Base-by-base conservation (phyloP, 2,329 filamentous ascomycete genomes). In the Penicillium freii region DNA sequence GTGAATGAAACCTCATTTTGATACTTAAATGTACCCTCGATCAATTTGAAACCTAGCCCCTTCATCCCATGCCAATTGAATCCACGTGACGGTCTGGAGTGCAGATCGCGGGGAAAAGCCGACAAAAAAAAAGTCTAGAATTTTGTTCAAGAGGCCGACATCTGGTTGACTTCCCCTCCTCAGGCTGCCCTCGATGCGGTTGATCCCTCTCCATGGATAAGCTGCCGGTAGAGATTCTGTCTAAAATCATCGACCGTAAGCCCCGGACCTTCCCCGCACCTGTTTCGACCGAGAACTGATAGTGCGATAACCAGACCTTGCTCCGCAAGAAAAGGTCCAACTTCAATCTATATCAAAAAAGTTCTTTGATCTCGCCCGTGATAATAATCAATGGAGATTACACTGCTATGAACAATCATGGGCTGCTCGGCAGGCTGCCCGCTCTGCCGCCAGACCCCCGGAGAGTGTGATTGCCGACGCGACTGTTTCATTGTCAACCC, bases 361-460 rank as follows among this genome's bases (percentile, higher is more conserved):
- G 44, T 84, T 93, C 57, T 81, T 87, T 29, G 74, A 78, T 31
- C 78, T 94, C 42, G 87, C 85, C 39, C 86, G 91, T 56, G 91
- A 96, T 70, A 84, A 89, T 66, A 82, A 80, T 39, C 78, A 93
- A 36, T 97, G 92, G 92, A 88, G 88, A 60, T 76, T 81, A 3
- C 81, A 87, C 69, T 92, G 89, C 71, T 91, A 94, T 71, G 81
- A 87, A 36, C 79, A 86, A 57, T 93, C 90, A 17, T 87, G 87
- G 71, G 83, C 88, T 66, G 81, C 84, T 33, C 77, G 80, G n/a
- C 81, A 67, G 21, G 58, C 65, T 53, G 57, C 62, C 27, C 65
- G 69, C 54, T 55, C 60, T n/a, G 56, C 56, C 10, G 59, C 57
- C 40, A 61, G 62, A 50, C 38, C 56, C 3, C 64, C 71, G 17